Conservation (phyloP, 306 rosid genomes). For the Benincasa hispida region DNA sequence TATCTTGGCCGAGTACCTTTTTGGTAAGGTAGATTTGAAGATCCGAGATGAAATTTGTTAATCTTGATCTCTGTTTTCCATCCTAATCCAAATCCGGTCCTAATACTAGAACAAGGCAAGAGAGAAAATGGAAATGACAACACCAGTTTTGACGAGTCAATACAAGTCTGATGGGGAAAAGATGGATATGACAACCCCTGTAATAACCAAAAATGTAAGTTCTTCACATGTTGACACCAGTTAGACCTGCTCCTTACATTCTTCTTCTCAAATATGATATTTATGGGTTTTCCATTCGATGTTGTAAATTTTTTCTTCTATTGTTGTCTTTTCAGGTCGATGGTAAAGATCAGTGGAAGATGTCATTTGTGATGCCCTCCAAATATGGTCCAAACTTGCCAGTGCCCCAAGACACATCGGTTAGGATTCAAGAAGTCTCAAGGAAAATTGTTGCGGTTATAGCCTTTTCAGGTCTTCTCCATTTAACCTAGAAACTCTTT, state of each 20-base stretch:
- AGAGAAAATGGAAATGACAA: constrained; percentile 93
- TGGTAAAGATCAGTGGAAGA: constrained; percentile 66
- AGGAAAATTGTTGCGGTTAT: constrained; percentile 57
- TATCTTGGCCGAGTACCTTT: constrained; percentile 79
- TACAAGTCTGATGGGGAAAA: constrained; percentile 52
- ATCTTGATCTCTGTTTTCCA: constrained; percentile 7
- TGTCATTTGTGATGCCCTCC: constrained; percentile 91
- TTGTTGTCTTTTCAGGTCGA: constrained; percentile 27
- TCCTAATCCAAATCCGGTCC: constrained; percentile 1
- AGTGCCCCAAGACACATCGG: constrained; percentile 70
- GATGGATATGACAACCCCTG: constrained; percentile 96
- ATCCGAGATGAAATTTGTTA: background rate
- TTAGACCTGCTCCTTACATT: background rate
- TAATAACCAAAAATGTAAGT: constrained; percentile 60
- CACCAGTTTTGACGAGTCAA: constrained; percentile 74
- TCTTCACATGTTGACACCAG: constrained; percentile 8
- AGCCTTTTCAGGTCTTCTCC: constrained; percentile 74
- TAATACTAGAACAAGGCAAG: constrained; percentile 46
- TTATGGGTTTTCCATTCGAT: background rate
- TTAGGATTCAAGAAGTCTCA: constrained; percentile 64
- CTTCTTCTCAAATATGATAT: background rate
- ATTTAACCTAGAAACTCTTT: constrained; percentile 7
- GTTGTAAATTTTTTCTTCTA: background rate
- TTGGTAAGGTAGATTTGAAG: constrained; percentile 69
- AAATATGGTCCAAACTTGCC: constrained; percentile 72